These are phyloP conservation scores for Pseudogymnoascus sp. DNA, from an alignment of 2,329 filamentous ascomycete species.

Conservation along the genomic window DNA sequence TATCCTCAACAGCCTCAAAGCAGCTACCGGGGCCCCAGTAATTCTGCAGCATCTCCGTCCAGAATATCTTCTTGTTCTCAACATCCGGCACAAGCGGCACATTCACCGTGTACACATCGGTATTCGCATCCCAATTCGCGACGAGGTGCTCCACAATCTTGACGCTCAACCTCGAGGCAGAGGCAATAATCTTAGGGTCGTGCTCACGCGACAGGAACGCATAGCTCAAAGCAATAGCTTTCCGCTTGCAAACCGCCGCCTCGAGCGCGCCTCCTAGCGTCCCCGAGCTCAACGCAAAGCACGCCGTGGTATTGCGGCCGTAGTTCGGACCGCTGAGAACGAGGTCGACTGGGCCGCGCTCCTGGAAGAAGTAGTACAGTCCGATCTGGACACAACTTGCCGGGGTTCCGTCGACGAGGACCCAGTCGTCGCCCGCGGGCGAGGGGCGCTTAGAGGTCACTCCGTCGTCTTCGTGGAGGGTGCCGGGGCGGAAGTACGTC, in stretches of 20 bases:
- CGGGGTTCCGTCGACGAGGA: slow-evolving; percentile 72
- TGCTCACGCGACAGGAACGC: slow-evolving; percentile 85
- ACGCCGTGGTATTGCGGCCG: slow-evolving; percentile 70
- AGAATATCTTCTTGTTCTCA: slow-evolving; percentile 64
- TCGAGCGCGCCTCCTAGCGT: slow-evolving; percentile 72
- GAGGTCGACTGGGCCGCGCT: slow-evolving; percentile 63
- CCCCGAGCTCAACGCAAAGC: slow-evolving; percentile 70
- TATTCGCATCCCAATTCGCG: slow-evolving; percentile 62
- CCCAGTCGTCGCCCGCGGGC: slow-evolving; percentile 62
- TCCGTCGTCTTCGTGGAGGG: slow-evolving; percentile 55
- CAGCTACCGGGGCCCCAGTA: slow-evolving; percentile 79
- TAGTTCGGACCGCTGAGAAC: slow-evolving; percentile 78
- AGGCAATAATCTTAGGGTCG: slow-evolving; percentile 70
- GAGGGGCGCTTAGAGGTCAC: slow-evolving; percentile 52
- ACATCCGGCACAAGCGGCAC: slow-evolving; percentile 76
- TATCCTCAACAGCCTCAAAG: slow-evolving; percentile 70
- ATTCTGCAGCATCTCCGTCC: slow-evolving; percentile 82
- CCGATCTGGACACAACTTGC: slow-evolving; percentile 77
- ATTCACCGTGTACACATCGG: slow-evolving; percentile 87
- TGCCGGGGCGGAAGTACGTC: slow-evolving; percentile 67
- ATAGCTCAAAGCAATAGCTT: slow-evolving; percentile 75
- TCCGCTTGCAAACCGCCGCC: slow-evolving; percentile 60
- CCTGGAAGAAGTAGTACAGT: slow-evolving; percentile 68
- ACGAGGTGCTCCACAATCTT: slow-evolving; percentile 71
- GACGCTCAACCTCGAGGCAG: slow-evolving; percentile 65